These are phyloP conservation scores for Oryza brachyantha DNA, from an alignment of 176 grass and related monocot genomes.

Conservation along the genomic window DNA sequence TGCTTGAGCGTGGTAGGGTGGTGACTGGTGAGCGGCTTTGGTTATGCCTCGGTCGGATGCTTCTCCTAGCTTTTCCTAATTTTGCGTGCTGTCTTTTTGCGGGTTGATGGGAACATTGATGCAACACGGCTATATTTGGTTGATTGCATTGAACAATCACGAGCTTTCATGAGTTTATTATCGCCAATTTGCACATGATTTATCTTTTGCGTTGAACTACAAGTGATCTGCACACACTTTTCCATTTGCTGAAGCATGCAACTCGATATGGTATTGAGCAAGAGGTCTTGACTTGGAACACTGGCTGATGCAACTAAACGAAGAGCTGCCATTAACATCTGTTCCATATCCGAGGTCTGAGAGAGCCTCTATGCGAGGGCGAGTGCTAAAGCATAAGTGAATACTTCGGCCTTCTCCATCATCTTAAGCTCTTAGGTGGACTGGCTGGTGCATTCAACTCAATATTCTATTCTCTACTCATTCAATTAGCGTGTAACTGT, in stretches of 20 bases:
- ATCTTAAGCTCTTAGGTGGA: neutral
- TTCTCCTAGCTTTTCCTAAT: neutral
- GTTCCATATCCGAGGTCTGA: too few relatives aligned
- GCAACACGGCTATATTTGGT: neutral
- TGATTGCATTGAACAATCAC: neutral
- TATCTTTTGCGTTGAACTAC: neutral
- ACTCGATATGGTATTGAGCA: neutral
- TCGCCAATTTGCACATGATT: neutral
- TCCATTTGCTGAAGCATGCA: neutral
- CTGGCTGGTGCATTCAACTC: neutral
- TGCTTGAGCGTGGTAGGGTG: neutral
- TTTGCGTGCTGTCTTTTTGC: neutral
- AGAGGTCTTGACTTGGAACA: neutral
- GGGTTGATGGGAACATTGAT: neutral
- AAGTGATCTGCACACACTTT: neutral
- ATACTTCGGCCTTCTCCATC: neutral
- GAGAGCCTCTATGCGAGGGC: neutral
- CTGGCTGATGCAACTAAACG: neutral
- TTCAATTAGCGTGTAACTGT: neutral
- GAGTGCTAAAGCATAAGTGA: neutral
- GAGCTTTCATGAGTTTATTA: neutral
- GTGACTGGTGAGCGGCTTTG: neutral
- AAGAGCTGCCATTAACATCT: neutral
- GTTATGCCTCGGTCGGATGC: neutral
- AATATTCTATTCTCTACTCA: neutral